phyloP scores from a whole-genome alignment of 805 yeast genomes.

The Cyberlindnera xylosilytica region DNA sequence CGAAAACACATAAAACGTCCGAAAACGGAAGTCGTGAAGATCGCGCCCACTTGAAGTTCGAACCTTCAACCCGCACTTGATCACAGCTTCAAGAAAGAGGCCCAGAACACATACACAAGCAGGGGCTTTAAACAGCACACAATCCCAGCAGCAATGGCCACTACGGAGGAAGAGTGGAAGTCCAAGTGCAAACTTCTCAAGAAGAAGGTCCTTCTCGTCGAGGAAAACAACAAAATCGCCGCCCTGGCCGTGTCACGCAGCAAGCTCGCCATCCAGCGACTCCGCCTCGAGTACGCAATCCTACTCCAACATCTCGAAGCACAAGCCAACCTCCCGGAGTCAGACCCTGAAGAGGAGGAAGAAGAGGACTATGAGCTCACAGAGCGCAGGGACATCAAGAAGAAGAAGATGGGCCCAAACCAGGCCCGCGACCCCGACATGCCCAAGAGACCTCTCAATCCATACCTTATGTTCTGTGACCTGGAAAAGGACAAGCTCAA shows the following conservation, averaged over 20 bases:
- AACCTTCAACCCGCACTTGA: no score
- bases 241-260: conserved; percentile 76
- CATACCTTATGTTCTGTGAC: conserved; percentile 81
- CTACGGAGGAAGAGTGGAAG: conserved; percentile 36
- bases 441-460: conserved; percentile 89
- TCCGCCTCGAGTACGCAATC: conserved; percentile 79
- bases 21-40: no score
- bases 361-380: conserved; percentile 14
- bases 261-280: conserved; percentile 68
- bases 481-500: conserved; percentile 73
- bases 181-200: conserved; percentile 72
- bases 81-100: no score
- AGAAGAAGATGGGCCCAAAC: conserved; percentile 17
- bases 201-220: conserved; percentile 65
- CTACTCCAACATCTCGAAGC: conserved; percentile 76
- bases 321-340: conserved; percentile 33
- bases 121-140: no score
- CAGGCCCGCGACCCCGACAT: conserved; percentile 70
- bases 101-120: background rate
- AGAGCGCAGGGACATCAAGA: conserved; percentile 27
- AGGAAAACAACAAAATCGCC: conserved; percentile 72
- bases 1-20: background rate
- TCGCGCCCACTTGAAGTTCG: no score
- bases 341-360: conserved; percentile 15
- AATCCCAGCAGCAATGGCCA: no score